These are phyloP conservation scores for Glutinoglossum americanum DNA, from an alignment of 495 filamentous ascomycete species.

Conservation along the genomic window DNA sequence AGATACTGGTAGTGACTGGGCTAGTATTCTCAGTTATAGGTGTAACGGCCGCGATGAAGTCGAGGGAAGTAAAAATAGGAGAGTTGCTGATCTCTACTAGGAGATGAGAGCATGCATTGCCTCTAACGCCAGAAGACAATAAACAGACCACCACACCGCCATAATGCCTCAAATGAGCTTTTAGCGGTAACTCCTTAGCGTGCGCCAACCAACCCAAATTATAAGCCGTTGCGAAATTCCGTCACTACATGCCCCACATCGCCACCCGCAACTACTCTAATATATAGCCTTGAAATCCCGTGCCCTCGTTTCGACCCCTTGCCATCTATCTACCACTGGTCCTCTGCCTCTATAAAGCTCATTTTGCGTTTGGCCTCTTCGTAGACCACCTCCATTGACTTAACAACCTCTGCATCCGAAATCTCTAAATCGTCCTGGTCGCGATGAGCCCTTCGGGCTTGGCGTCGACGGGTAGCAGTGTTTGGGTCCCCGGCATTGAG, in stretches of 20 bases:
- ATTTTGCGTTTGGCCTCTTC: background rate
- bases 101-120: background rate
- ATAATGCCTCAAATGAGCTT: background rate
- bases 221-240: background rate
- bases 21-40: no score
- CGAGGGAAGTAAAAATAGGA: background rate
- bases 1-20: no score
- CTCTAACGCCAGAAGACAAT: background rate
- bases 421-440: background rate
- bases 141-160: background rate
- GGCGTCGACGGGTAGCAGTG: background rate
- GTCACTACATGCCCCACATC: background rate
- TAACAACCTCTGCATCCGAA: background rate
- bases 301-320: background rate
- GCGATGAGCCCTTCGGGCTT: background rate
- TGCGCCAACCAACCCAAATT: background rate
- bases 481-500: background rate
- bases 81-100: background rate
- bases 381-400: background rate
- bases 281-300: background rate
- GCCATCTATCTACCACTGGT: background rate
- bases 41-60: no score
- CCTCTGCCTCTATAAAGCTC: background rate
- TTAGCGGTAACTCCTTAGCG: background rate
- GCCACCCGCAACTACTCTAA: background rate